Evolutionary conservation across 2,329 filamentous ascomycete genomes (phyloP), one percentile per base, ranked within the genome.

Genomic region (Cercospora beticola): DNA sequence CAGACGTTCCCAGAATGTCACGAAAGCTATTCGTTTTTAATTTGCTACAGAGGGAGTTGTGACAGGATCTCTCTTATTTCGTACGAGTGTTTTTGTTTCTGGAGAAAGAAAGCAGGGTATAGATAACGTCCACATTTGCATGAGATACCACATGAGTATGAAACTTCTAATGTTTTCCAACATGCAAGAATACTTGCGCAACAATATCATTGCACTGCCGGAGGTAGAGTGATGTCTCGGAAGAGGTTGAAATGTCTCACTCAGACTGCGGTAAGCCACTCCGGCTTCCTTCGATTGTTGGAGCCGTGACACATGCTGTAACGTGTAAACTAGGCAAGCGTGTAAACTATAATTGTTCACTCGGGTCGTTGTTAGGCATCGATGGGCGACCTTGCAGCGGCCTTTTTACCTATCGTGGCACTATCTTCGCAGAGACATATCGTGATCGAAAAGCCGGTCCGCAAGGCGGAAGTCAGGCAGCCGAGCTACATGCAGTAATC

Each of bases 91-190:
- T 59, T 59, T 23, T 18, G 9, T 58, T 33, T 16, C 23, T 4
- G 28, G 2, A 33, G 8, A 28, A 58, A 16, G 56, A 33, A 59
- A 30, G 28, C 28, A 28, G 16, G 28, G 28, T 26, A 10, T 36
- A 31, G 18, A 59, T 59, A 18, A 18, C 31, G n/a, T 36, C 56
- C 28, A 59, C 31, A 59, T 23, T 40, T 36, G 56, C 30, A 36
- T 12, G 31, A 59, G 56, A 59, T 59, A 59, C 28, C 56, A 59
- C 28, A 59, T 59, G 56, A 36, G n/a, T 36, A 59, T 23, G 56
- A 59, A 59, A 54, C 8, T 18, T 59, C 56, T 59, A 36, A 59
- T 31, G 56, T n/a, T 31, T 36, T 31, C 30, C 6, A 26, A 36
- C 9, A 21, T 36, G 14, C 28, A 59, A 6, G 6, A 30, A 12